phyloP scores from a whole-genome alignment of 106 monocot genomes.

The Dactylorhiza incarnata region DNA sequence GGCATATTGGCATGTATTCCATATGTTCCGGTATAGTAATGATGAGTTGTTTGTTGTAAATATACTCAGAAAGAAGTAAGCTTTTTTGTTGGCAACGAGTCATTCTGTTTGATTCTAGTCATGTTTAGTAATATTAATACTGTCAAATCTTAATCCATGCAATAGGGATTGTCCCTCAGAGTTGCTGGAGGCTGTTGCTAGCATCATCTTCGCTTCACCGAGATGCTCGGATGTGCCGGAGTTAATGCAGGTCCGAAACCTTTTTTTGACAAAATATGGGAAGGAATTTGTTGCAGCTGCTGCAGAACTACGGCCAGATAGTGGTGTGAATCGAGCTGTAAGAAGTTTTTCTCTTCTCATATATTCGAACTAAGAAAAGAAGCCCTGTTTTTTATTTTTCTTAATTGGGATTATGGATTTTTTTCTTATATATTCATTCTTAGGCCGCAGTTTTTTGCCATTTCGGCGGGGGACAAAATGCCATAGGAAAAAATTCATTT shows the following conservation, averaged over 20 bases:
- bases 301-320: constrained; percentile 81
- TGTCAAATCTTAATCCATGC: constrained; percentile 2
- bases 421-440: not conserved
- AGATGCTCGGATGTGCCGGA: constrained; percentile 98
- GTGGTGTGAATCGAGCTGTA: constrained; percentile 84
- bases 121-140: not conserved
- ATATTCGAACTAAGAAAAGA: not conserved
- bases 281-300: constrained; percentile 88
- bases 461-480: too few relatives aligned
- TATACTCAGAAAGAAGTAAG: too few relatives aligned
- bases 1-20: too few relatives aligned
- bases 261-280: constrained; percentile 82
- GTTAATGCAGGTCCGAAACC: constrained; percentile 68
- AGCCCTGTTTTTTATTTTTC: not conserved
- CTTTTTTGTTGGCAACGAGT: too few relatives aligned
- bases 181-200: constrained; percentile 88
- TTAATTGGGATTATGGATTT: not conserved
- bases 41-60: too few relatives aligned
- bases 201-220: constrained; percentile 86
- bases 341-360: constrained; percentile 11
- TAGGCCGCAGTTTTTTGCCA: not conserved
- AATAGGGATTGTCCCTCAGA: constrained; percentile 84
- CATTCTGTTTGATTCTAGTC: too few relatives aligned
- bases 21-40: too few relatives aligned
- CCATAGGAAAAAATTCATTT: too few relatives aligned